Evolutionary conservation across 2,329 filamentous ascomycete genomes (phyloP), one percentile per base, ranked within the genome.

Genomic region (Ascosphaera apis): DNA sequence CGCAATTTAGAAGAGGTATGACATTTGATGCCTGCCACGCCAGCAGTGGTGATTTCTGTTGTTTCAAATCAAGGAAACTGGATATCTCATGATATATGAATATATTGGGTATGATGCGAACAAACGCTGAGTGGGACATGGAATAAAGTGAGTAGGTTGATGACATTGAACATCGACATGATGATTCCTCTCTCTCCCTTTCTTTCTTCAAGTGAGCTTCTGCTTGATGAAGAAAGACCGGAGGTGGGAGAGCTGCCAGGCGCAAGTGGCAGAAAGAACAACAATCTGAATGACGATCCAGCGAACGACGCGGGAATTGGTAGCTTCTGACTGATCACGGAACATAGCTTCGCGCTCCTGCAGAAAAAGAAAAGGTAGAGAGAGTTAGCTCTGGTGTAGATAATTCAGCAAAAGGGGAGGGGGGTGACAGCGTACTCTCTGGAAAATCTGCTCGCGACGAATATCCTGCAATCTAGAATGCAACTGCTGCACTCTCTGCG

Each of bases 221-320:
- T 95, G 86, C 69, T 98, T 98, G 66, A 98, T 98, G 65, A 98
- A 98, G 69, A 98, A 98, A 33, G 80, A 78, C 47, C 88, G 71
- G 48, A 98, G 68, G 60, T 98, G 86, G 37, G 83, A 91, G 33
- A 98, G 66, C 58, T 98, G 88, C 88, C 88, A 98, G 41, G 82
- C 80, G 60, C 88, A 98, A 23, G 88, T 92, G 38, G 76, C 66
- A 37, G 75, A 80, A 37, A 98, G 65, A 27, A 95, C 72, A 36
- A 73, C 67, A 41, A 95, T 63, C 59, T 98, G 88, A 45, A 95
- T 76, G 44, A 93, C 51, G 45, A 88, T 86, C 86, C 88, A 98
- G 47, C 83, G 75, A 35, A 95, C 73, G 43, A 95, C 86, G 49
- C 86, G 77, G 38, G 73, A 65, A 58, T 98, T 98, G 44, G 86